A percentile compares a stretch with the other conserved stretches of the same genome.
Conservation (phyloP, 2,329 filamentous ascomycete species). For the Fusarium sp. region DNA sequence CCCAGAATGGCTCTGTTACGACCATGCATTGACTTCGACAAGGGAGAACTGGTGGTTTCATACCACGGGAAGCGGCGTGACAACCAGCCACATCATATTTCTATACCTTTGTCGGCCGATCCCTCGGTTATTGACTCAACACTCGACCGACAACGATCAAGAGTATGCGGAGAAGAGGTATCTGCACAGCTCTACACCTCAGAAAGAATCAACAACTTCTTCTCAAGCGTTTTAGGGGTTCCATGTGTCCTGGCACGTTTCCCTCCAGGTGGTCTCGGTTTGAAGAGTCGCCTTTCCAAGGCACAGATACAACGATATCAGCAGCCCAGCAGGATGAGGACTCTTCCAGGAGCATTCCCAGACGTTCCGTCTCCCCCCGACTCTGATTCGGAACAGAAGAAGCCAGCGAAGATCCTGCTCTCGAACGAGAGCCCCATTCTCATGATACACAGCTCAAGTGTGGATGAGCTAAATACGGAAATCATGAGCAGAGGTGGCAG, state of each 20-base stretch:
- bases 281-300: slow-evolving; percentile 76
- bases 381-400: slow-evolving; percentile 62
- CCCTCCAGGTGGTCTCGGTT: slow-evolving; percentile 72
- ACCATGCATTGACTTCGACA: slow-evolving; percentile 78
- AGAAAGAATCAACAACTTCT: slow-evolving; percentile 77
- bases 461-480: slow-evolving; percentile 80
- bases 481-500: slow-evolving; percentile 75
- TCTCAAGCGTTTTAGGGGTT: slow-evolving; percentile 79
- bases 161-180: slow-evolving; percentile 86
- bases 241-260: slow-evolving; percentile 89
- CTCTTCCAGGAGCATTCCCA: slow-evolving; percentile 67
- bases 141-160: slow-evolving; percentile 64
- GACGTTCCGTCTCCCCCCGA: slow-evolving; percentile 67
- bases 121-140: slow-evolving; percentile 65
- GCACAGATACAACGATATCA: slow-evolving; percentile 74
- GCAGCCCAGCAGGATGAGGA: slow-evolving; percentile 33
- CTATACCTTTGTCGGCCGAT: slow-evolving; percentile 75
- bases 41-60: slow-evolving; percentile 73
- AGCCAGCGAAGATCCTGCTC: slow-evolving; percentile 73
- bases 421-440: slow-evolving; percentile 96
- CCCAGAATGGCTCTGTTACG: slow-evolving; percentile 88
- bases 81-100: slow-evolving; percentile 53
- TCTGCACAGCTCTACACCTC: slow-evolving; percentile 77
- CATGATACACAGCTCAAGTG: slow-evolving; percentile 82
- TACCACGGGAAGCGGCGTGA: slow-evolving; percentile 53